These are phyloP conservation scores for Ogataea nitratoaversa DNA, from an alignment of 805 yeast genomes.

Conservation along the genomic window DNA sequence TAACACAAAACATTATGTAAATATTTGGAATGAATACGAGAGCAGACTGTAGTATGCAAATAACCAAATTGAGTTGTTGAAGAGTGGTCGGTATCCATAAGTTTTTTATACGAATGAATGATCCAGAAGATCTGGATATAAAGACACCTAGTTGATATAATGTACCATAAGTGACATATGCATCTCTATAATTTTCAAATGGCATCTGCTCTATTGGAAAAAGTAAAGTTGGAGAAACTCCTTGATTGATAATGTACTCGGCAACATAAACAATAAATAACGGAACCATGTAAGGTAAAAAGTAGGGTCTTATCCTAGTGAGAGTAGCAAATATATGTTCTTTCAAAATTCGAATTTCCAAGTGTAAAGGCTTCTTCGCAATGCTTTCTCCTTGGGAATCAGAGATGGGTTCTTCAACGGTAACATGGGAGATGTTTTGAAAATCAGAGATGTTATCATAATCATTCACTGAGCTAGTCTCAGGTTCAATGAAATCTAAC, in stretches of 20 bases:
- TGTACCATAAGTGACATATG: constrained; percentile 87
- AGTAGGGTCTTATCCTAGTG: constrained; percentile 36
- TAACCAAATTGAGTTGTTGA: constrained; percentile 59
- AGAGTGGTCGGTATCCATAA: constrained; percentile 61
- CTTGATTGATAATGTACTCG: constrained; percentile 89
- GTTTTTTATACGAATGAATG: constrained; percentile 52
- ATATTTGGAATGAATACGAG: constrained; percentile 53
- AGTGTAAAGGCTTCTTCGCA: neutral
- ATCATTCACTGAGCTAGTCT: neutral
- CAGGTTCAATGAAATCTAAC: neutral
- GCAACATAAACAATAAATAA: constrained; percentile 76
- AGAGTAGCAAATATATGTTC: constrained; percentile 27
- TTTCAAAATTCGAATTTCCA: neutral
- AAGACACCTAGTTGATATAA: constrained; percentile 91
- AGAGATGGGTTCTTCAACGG: no score
- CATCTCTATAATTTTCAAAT: constrained; percentile 69
- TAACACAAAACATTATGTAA: constrained; percentile 55
- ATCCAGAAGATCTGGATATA: constrained; percentile 80
- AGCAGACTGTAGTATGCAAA: constrained; percentile 63
- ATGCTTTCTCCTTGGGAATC: no score
- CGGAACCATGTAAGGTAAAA: constrained; percentile 77
- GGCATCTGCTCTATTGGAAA: constrained; percentile 73
- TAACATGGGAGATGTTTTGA: no score
- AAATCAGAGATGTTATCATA: neutral
- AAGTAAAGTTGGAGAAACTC: constrained; percentile 81